phyloP scores from a whole-genome alignment of 2,329 filamentous ascomycete species.

The Taxawa tesnikishii region DNA sequence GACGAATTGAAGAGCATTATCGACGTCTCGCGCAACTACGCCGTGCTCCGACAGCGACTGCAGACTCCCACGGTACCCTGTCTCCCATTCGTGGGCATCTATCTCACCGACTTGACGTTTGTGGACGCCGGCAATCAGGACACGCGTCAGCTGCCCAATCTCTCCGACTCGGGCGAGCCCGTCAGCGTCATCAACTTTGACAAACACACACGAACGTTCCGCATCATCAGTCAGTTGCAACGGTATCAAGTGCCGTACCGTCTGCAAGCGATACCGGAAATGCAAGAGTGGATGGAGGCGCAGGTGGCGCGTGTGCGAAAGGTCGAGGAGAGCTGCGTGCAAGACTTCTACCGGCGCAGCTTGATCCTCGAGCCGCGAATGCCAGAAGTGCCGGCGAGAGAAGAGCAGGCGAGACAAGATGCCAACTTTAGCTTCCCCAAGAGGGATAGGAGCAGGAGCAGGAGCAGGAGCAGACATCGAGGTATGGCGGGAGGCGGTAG shows the following conservation, averaged over 20 bases:
- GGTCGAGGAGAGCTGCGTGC: constrained; percentile 48
- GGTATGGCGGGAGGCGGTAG: too few relatives aligned
- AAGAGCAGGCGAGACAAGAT: too few relatives aligned
- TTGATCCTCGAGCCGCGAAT: constrained; percentile 62
- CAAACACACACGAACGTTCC: constrained; percentile 88
- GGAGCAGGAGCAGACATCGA: too few relatives aligned
- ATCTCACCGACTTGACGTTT: constrained; percentile 91
- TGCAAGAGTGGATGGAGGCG: constrained; percentile 84
- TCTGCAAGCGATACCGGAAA: constrained; percentile 67
- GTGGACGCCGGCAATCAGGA: constrained; percentile 88
- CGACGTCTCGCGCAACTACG: constrained; percentile 84
- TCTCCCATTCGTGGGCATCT: constrained; percentile 90
- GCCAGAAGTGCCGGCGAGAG: too few relatives aligned
- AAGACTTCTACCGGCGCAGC: constrained; percentile 69
- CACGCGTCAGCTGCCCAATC: constrained; percentile 59
- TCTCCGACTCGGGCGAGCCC: constrained; percentile 46
- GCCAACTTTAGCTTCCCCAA: too few relatives aligned
- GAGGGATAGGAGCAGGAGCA: too few relatives aligned
- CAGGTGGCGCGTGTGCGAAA: constrained; percentile 67
- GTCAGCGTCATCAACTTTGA: constrained; percentile 92
- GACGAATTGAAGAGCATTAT: constrained; percentile 73
- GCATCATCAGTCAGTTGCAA: constrained; percentile 91
- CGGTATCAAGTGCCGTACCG: constrained; percentile 91
- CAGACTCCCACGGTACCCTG: constrained; percentile 74
- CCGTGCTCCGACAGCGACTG: constrained; percentile 68